phyloP scores from a whole-genome alignment of 169 alveolate genomes.

The Eimeria praecox region DNA sequence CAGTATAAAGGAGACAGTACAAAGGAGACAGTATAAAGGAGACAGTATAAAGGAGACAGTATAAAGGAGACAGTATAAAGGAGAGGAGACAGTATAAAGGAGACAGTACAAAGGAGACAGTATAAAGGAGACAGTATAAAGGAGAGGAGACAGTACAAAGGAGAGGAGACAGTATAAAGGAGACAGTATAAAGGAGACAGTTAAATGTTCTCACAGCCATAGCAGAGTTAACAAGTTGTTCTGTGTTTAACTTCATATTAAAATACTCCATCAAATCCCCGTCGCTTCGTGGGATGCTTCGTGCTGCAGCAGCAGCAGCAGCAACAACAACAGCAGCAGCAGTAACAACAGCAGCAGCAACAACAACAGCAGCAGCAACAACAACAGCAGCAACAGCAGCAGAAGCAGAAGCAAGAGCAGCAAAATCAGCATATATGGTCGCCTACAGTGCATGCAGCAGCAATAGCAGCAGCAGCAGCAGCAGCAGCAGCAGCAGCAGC shows the following conservation, averaged over 20 bases:
- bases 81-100: background rate
- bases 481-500: constrained; percentile 22
- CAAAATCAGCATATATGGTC: too few species aligned
- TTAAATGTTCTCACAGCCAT: constrained; percentile 27
- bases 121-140: background rate
- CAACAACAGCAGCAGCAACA: background rate
- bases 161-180: background rate
- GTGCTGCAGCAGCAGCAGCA: too few species aligned
- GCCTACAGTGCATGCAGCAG: too few species aligned
- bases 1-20: too few species aligned
- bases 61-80: background rate
- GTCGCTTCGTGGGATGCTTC: constrained; percentile 76
- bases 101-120: background rate
- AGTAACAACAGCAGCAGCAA: background rate
- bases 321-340: background rate
- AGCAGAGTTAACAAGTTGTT: constrained; percentile 30
- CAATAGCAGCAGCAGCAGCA: too few species aligned
- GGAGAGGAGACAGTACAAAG: background rate
- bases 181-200: background rate
- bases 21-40: too few species aligned
- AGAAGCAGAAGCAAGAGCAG: too few species aligned
- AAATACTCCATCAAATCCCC: constrained; percentile 73
- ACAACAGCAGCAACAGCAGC: background rate
- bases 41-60: too few species aligned
- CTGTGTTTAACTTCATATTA: constrained; percentile 59